Base-by-base conservation (phyloP, 2,329 filamentous ascomycete species). In the Colletotrichum falcatum region DNA sequence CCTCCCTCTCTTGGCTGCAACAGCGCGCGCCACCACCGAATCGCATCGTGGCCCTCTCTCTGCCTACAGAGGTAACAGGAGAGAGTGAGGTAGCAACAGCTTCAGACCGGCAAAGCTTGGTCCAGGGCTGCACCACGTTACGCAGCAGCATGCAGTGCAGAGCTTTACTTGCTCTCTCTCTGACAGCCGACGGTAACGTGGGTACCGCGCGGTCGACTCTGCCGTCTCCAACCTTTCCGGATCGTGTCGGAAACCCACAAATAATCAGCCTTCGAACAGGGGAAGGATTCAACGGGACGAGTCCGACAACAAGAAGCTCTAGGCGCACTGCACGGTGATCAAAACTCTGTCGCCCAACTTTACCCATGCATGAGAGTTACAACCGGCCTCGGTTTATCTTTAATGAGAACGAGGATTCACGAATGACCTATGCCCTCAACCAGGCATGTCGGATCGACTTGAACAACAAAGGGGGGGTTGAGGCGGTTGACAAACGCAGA, bases 121-220 rank as follows among this genome's bases (percentile, higher is more conserved):
- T 28, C 58, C 49, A 54, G 53, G 44, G 58, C 53, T 54, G 64
- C 51, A 67, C 59, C 64, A 67, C 58, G 53, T 67, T 39, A 60
- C 64, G 64, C 58, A 53, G 53, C 53, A 63, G 49, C 14, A 64
- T 64, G 49, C 67, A 23, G 49, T 42, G 53, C 53, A 44, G 30
- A 30, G 33, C 33, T 48, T 62, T 37, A 39, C 55, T 42, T 46
- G 16, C n/a, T 23, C 37, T 28, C n/a, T 49, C 23, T 28, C 46
- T 61, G n/a, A 61, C 28, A 30, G 16, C n/a, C n/a, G 44, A 37
- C n/a, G n/a, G 44, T 49, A 23, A 48, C 30, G 8, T 23, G 37
- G 20, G 33, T 5, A 18, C 16, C 49, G 33, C 56, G 48, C 48
- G 63, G 48, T 56, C 49, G n/a, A 44, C 26, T n/a, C 8, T 44